phyloP scores from a whole-genome alignment of 1,139 yeast genomes.

The Kodamaea derodonti region DNA sequence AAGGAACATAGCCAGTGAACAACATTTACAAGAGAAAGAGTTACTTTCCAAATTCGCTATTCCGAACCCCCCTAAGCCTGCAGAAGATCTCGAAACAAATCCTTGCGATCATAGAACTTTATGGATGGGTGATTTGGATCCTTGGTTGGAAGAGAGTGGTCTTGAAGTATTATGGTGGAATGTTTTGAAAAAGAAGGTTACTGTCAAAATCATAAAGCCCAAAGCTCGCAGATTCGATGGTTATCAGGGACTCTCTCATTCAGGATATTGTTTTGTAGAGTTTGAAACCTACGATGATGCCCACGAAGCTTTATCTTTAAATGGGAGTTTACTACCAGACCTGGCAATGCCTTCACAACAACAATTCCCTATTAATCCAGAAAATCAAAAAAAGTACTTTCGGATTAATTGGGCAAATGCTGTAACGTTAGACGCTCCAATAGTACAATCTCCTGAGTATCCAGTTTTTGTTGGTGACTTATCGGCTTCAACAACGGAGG shows the following conservation, averaged over 20 bases:
- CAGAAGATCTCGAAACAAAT: conserved; percentile 17
- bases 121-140: conserved; percentile 83
- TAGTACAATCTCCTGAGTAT: conserved; percentile 49
- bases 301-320: conserved; percentile 56
- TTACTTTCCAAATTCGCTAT: conserved; percentile 37
- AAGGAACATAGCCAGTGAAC: conserved; percentile 39
- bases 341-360: conserved; percentile 47
- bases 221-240: conserved; percentile 21
- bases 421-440: conserved; percentile 53
- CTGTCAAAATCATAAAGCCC: conserved; percentile 54
- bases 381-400: conserved; percentile 57
- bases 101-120: conserved; percentile 33
- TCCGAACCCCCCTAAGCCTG: conserved; percentile 42
- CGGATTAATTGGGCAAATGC: conserved; percentile 75
- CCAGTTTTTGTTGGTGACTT: conserved; percentile 78
- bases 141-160: conserved; percentile 62
- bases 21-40: conserved; percentile 46
- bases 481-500: conserved; percentile 70
- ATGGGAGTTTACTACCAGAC: conserved; percentile 63
- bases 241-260: conserved; percentile 40
- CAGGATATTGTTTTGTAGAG: conserved; percentile 74
- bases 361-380: conserved; percentile 40
- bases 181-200: conserved; percentile 36
- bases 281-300: conserved; percentile 64
- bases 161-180: conserved; percentile 60